Conservation (phyloP, 176 grass and related monocot species). For the Oryza glumipatula region DNA sequence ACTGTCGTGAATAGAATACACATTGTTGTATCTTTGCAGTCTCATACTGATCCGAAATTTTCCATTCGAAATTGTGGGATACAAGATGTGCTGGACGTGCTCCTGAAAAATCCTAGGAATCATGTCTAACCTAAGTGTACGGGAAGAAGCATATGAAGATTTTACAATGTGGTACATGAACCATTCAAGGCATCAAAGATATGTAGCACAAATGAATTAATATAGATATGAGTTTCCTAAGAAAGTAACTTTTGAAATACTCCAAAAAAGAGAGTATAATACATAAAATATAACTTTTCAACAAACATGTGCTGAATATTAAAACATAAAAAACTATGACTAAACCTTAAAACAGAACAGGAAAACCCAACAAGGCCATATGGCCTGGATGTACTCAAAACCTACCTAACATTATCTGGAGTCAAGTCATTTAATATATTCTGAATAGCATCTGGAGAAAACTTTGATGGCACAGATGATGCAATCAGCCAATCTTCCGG, state of each 20-base stretch:
- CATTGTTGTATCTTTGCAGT: neutral
- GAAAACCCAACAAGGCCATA: constrained; percentile 9
- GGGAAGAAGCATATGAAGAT: constrained; percentile 10
- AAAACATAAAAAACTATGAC: neutral
- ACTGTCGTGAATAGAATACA: neutral
- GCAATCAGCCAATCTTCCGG: constrained; percentile 90
- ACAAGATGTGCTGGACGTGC: constrained; percentile 8
- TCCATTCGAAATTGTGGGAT: neutral
- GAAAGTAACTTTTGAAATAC: constrained; percentile 14
- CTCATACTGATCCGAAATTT: neutral
- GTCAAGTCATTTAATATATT: constrained; percentile 83
- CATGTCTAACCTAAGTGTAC: constrained; percentile 11
- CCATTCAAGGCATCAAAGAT: constrained; percentile 19
- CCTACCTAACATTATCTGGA: constrained; percentile 84
- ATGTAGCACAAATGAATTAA: constrained; percentile 9
- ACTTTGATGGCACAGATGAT: constrained; percentile 73
- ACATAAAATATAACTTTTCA: constrained; percentile 18
- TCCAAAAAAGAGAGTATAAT: constrained; percentile 4
- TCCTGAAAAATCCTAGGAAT: constrained; percentile 11
- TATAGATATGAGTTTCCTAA: neutral
- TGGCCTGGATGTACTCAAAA: constrained; percentile 16
- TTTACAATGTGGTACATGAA: neutral
- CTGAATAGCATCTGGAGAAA: constrained; percentile 73
- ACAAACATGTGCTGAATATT: constrained; percentile 12
- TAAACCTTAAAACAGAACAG: neutral